Conservation (phyloP, 345 rosid species). For the Brassica nigra region DNA sequence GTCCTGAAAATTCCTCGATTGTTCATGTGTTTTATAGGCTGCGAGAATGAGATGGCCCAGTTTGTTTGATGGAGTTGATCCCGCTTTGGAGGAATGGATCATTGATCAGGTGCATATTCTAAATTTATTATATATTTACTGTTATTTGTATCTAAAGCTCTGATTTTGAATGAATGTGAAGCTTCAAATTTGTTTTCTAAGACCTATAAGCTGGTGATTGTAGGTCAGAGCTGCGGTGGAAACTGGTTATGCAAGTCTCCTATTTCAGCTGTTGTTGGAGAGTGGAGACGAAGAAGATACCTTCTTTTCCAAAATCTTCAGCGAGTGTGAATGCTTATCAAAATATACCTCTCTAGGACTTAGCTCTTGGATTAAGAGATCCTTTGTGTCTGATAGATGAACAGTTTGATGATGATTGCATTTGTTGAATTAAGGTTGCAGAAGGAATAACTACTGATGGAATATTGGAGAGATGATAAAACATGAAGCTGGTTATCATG, state of each 20-base stretch:
- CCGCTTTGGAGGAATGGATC: too few relatives aligned
- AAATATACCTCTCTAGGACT: not conserved
- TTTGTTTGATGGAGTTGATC: too few relatives aligned
- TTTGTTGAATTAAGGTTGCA: slow-evolving; percentile 55
- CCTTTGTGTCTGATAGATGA: not conserved
- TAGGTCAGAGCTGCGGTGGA: too few relatives aligned
- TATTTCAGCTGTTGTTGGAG: too few relatives aligned
- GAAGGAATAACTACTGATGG: slow-evolving; percentile 67
- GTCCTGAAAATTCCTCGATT: too few relatives aligned
- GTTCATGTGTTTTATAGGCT: too few relatives aligned
- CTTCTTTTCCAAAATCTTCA: slow-evolving; percentile 71
- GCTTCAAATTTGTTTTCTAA: not conserved
- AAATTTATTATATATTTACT: not conserved
- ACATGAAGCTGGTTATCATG: slow-evolving; percentile 72
- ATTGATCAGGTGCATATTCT: too few relatives aligned
- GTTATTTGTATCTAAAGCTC: not conserved
- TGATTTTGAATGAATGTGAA: slow-evolving; percentile 3
- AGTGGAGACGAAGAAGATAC: too few relatives aligned
- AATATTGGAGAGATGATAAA: slow-evolving; percentile 73
- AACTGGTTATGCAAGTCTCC: too few relatives aligned
- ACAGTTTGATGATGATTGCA: not conserved
- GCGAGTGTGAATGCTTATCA: slow-evolving; percentile 44
- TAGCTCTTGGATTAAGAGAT: slow-evolving; percentile 14
- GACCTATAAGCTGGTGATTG: too few relatives aligned
- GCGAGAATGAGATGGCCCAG: too few relatives aligned